Evolutionary conservation across 441 rosid genomes (phyloP).

Genomic region (Mallotus japonicus): DNA sequence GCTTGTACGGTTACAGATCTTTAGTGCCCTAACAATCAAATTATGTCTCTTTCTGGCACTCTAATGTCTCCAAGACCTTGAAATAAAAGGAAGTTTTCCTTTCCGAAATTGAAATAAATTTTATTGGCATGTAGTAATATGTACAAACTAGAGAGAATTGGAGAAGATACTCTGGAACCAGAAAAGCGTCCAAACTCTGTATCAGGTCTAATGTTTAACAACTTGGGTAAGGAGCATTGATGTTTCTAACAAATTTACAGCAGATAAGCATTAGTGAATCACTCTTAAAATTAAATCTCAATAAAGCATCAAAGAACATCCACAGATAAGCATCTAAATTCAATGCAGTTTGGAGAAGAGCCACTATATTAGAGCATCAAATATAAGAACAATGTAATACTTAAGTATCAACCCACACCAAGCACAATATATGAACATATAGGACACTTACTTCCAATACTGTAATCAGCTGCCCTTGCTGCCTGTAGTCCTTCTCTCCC

Average conservation of each 20-base stretch:
- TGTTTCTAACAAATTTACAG: background rate
- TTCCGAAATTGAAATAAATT: background rate
- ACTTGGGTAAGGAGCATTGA: background rate
- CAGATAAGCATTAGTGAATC: background rate
- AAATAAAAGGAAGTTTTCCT: background rate
- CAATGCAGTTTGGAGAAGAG: background rate
- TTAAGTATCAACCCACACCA: background rate
- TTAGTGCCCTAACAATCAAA: conserved; percentile 1
- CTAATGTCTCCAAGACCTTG: conserved; percentile 3
- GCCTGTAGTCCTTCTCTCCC: conserved; percentile 99
- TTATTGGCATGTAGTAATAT: background rate
- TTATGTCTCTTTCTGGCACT: background rate
- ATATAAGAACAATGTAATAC: background rate
- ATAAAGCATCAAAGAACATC: background rate
- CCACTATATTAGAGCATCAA: background rate
- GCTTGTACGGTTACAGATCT: conserved; percentile 3
- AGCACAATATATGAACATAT: background rate
- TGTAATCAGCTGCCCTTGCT: conserved; percentile 98
- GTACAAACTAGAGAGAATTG: background rate
- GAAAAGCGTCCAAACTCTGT: background rate
- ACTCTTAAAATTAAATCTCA: background rate
- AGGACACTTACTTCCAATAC: conserved; percentile 77
- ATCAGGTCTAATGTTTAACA: background rate
- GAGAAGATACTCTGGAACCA: background rate
- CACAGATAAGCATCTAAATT: background rate